phyloP scores from a whole-genome alignment of 371 early-diverging fungal species.

The Synchytrium microbalum region DNA sequence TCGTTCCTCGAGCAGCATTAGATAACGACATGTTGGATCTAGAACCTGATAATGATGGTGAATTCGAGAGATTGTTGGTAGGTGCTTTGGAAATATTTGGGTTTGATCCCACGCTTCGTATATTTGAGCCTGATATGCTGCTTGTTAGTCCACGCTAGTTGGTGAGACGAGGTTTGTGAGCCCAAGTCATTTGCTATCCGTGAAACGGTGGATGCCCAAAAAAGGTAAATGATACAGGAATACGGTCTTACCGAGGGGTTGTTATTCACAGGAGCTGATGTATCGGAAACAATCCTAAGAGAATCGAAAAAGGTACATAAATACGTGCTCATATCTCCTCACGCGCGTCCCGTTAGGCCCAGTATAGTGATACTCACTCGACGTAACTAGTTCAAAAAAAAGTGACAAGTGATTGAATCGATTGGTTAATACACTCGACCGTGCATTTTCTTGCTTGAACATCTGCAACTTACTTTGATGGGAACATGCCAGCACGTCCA shows the following conservation, averaged over 20 bases:
- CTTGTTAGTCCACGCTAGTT: not conserved
- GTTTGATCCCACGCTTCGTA: not conserved
- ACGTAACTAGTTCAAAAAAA: not conserved
- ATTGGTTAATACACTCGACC: conserved; percentile 15
- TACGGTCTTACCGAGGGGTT: no score
- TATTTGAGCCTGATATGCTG: not conserved
- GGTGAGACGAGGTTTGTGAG: no score
- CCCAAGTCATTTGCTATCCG: no score
- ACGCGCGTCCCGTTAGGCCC: not conserved
- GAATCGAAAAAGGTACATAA: no score
- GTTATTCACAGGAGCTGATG: no score
- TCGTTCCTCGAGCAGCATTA: conserved; percentile 8
- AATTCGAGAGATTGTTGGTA: not conserved
- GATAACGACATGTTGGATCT: not conserved
- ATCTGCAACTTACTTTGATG: conserved; percentile 38
- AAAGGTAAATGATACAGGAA: no score
- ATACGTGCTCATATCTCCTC: no score
- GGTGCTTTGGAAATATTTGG: no score
- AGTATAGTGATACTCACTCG: not conserved
- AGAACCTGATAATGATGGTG: not conserved
- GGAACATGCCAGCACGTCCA: conserved; percentile 41
- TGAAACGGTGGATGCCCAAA: no score
- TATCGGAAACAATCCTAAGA: no score
- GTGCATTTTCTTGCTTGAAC: not conserved
- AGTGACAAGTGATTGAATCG: not conserved